Base-by-base conservation (phyloP, 2,329 filamentous ascomycete species). In the Stachybotrys chlorohalonatus region DNA sequence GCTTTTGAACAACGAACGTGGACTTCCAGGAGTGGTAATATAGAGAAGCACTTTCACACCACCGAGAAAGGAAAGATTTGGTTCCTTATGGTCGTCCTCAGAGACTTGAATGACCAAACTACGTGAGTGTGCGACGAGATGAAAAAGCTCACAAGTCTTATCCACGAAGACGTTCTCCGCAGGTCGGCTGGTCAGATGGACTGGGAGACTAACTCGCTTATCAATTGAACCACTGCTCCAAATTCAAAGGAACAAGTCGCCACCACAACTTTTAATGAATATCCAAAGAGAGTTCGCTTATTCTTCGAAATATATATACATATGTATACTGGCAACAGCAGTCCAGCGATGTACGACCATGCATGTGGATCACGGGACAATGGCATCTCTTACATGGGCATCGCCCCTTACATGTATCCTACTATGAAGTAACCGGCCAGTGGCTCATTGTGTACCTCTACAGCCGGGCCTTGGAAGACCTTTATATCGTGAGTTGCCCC, bases 381-480 rank as follows among this genome's bases (percentile, higher is more conserved):
- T 59, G 60, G 47, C 59, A 60, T 56, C n/a, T 16, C 15, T 51
- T 54, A 49, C 51, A 36, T 7, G 48, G 11, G 11, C 50, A 52
- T 16, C 11, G n/a, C 8, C 2, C 16, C 16, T 11, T 45, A 24
- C 24, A 24, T 24, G 24, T 24, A 24, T 2, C 24, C 24, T 24
- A 2, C 2, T 24, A 2, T 4, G 24, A 4, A 24, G 24, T 24
- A 24, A 24, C 24, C 24, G 24, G 24, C 24, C 24, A 24, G 24
- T 24, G 2, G 24, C 24, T 24, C 24, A 24, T 24, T 24, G 24
- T 13, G 36, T 36, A 45, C 9, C 45, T 52, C 11, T 17, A 42
- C 15, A 64, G 62, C 65, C 46, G 65, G 64, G 11, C 63, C 64
- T 1, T 62, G 64, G 6, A 67, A 67, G 52, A 66, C 65, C 3